phyloP scores from a whole-genome alignment of 2,329 filamentous ascomycete species.

The Chrysoporthe puriensis region DNA sequence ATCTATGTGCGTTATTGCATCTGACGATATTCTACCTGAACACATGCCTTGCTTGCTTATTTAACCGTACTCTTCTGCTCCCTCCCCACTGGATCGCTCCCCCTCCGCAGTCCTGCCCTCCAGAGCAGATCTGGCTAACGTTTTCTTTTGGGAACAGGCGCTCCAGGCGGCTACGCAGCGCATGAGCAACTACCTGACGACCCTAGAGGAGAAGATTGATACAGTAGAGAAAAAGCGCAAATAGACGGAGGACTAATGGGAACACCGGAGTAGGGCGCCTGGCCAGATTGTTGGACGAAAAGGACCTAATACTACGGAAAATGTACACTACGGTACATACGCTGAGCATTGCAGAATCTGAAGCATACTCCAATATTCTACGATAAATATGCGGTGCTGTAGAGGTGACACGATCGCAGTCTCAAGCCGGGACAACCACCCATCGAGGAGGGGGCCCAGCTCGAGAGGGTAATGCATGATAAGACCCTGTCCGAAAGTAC shows the following conservation, averaged over 20 bases:
- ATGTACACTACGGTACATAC: background rate
- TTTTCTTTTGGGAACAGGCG: constrained; percentile 55
- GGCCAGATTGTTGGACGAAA: background rate
- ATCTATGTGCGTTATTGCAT: constrained; percentile 78
- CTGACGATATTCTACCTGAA: constrained; percentile 36
- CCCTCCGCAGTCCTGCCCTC: background rate
- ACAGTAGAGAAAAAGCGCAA: constrained; percentile 68
- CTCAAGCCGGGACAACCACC: background rate
- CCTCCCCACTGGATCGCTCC: constrained; percentile 6
- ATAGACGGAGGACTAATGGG: constrained; percentile 40
- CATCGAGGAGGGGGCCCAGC: background rate
- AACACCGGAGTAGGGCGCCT: background rate
- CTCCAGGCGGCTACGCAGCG: constrained; percentile 86
- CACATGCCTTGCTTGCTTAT: constrained; percentile 16
- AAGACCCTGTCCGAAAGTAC: background rate
- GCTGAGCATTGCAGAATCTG: background rate
- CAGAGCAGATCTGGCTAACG: constrained; percentile 12
- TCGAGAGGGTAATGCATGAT: background rate
- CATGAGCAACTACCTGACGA: constrained; percentile 81
- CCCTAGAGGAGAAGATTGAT: constrained; percentile 79
- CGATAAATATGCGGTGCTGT: background rate
- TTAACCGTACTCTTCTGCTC: background rate
- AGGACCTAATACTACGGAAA: constrained; percentile 4
- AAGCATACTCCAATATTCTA: background rate
- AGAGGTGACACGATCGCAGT: background rate